Percentiles rank a stretch among this genome's conserved stretches.
phyloP scores from a whole-genome alignment of 768 basidiomycete genomes.

The Cystoderma amianthinum region DNA sequence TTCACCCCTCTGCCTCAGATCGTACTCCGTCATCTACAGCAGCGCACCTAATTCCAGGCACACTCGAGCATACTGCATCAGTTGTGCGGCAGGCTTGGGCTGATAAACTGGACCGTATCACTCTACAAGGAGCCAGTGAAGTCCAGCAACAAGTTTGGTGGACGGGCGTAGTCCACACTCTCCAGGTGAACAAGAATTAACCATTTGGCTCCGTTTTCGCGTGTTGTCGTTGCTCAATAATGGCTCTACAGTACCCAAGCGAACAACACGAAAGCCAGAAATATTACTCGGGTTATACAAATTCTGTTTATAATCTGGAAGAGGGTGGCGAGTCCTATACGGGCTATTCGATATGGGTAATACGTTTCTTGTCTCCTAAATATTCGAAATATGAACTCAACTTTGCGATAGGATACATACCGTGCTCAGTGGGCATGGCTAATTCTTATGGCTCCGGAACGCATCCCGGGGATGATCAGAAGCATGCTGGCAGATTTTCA shows the following conservation, averaged over 20 bases:
- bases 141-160: constrained; percentile 46
- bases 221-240: not conserved
- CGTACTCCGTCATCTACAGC: too few relatives aligned
- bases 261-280: constrained; percentile 59
- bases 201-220: too few relatives aligned
- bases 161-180: constrained; percentile 56
- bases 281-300: constrained; percentile 79
- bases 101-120: constrained; percentile 47
- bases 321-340: constrained; percentile 58
- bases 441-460: constrained; percentile 69
- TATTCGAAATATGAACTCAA: not conserved
- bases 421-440: constrained; percentile 78
- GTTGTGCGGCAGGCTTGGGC: constrained; percentile 46
- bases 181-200: constrained; percentile 37
- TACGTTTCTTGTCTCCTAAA: constrained; percentile 8
- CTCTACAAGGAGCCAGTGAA: constrained; percentile 39
- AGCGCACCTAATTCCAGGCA: too few relatives aligned
- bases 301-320: constrained; percentile 41
- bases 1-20: too few relatives aligned
- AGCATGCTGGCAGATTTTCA: constrained; percentile 79
- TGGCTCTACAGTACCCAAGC: constrained; percentile 56
- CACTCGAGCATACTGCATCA: constrained; percentile 45
- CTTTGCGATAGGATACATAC: constrained; percentile 56
- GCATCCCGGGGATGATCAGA: constrained; percentile 67
- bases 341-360: constrained; percentile 78